Evolutionary conservation across 208 protist species (phyloP).

Genomic region (Lotmaria passim): DNA sequence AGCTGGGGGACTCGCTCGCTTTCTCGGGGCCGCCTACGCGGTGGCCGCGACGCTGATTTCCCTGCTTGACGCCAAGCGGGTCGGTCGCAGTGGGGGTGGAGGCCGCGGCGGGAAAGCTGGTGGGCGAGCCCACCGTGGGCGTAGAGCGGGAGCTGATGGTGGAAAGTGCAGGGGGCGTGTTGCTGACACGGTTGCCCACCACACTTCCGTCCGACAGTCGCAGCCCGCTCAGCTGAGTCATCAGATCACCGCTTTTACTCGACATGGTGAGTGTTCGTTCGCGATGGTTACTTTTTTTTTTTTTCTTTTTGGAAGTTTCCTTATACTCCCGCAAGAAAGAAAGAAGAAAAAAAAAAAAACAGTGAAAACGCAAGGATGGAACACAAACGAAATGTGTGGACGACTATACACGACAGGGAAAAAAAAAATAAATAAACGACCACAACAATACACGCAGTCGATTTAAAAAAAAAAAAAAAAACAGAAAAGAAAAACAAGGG

Average conservation of each 20-base stretch:
- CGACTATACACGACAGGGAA: no score
- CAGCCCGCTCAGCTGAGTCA: slow-evolving; percentile 48
- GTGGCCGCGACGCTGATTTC: slow-evolving; percentile 17
- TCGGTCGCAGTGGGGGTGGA: slow-evolving; percentile 6
- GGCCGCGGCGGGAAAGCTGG: slow-evolving; percentile 25
- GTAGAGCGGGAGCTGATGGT: slow-evolving; percentile 12
- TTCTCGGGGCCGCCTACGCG: background rate
- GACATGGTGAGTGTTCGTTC: slow-evolving; percentile 1
- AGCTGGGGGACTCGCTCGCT: slow-evolving; percentile 11
- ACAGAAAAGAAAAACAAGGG: background rate
- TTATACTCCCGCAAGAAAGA: no score
- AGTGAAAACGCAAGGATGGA: no score
- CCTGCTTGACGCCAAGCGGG: slow-evolving; percentile 8
- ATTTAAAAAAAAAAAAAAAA: background rate
- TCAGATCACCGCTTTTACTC: slow-evolving; percentile 31
- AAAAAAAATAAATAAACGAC: background rate
- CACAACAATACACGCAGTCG: background rate
- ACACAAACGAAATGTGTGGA: no score
- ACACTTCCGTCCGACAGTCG: slow-evolving; percentile 49
- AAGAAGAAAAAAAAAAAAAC: no score
- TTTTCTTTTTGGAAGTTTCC: background rate
- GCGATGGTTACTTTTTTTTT: background rate
- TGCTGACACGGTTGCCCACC: slow-evolving; percentile 31
- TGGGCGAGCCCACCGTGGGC: slow-evolving; percentile 16
- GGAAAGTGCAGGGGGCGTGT: slow-evolving; percentile 28